Evolutionary conservation across 2,329 filamentous ascomycete species (phyloP), one percentile per base, ranked within the genome.

Genomic region (Orbilia oligospora): DNA sequence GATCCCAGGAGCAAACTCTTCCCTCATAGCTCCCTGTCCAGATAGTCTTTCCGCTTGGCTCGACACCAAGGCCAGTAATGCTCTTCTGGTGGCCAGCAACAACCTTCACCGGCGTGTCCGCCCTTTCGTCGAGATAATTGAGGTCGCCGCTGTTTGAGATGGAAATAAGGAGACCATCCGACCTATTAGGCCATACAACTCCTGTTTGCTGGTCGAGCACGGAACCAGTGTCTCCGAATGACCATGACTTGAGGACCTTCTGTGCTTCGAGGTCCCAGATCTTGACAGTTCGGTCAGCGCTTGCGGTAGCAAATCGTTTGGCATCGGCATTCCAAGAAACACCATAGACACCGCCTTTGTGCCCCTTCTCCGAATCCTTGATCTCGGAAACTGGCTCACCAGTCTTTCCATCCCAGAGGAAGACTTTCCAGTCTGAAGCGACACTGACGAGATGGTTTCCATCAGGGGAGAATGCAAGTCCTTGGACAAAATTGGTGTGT

Each of bases 21-120:
- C 96, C 96, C 80, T 99, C 96, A 81, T 94, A 97, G 85, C 94
- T 97, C 76, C 96, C 96, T 0, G 95, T 97, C 87, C 91, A 94
- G 14, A 98, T 85, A 0, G 91, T 92, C 68, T 90, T 87, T 53
- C 86, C 82, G 36, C 88, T 86, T 0, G 85, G 87, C 5, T 87
- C 88, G 8, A 88, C 86, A 2, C 88, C 88, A 44, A 97, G 86
- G 3, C 94, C 90, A 0, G 94, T 98, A 82, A 98, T 92, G 82
- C 90, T 92, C 87, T 95, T 97, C 84, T 95, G 93, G 84, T 99
- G 96, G 24, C 96, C 95, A 78, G 94, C 90, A 0, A 99, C 87
- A 14, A 94, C 86, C 81, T 88, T 91, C 68, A 89, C 87, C 0
- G 94, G 93, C 73, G 90, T 89, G 0, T 88, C 86, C 61, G 88